phyloP scores from a whole-genome alignment of 177 flowering plant genomes.

The Tripterygium wilfordii region DNA sequence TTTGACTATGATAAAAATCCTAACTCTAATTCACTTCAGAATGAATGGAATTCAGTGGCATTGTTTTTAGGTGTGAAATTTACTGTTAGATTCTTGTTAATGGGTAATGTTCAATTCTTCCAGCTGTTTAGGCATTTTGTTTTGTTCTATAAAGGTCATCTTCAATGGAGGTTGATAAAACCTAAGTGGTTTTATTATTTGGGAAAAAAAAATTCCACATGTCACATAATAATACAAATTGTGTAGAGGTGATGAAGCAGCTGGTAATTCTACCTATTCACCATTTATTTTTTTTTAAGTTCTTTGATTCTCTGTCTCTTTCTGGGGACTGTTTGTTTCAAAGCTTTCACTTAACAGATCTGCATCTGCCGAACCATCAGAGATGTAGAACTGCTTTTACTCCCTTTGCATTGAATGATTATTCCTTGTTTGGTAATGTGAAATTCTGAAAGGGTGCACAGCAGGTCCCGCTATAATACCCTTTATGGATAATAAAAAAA shows the following conservation, averaged over 20 bases:
- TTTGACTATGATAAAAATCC: constrained; percentile 6
- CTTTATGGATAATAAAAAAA: too few relatives aligned
- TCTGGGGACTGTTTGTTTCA: constrained; percentile 8
- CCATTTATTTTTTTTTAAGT: too few relatives aligned
- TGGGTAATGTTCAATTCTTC: constrained; percentile 8
- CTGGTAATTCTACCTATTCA: constrained; percentile 16
- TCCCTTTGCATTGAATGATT: not conserved
- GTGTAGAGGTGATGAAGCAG: constrained; percentile 15
- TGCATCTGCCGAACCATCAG: too few relatives aligned
- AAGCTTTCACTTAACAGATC: too few relatives aligned
- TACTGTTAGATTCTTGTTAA: too few relatives aligned
- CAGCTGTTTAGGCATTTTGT: not conserved
- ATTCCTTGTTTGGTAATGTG: not conserved
- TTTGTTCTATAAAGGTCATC: constrained; percentile 5
- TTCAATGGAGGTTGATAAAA: constrained; percentile 7
- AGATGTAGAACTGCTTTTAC: too few relatives aligned
- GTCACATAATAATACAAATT: constrained; percentile 13
- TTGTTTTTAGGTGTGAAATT: too few relatives aligned
- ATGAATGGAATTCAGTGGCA: constrained; percentile 12
- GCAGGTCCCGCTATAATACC: too few relatives aligned
- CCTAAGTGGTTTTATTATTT: not conserved
- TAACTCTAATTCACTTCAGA: constrained; percentile 20
- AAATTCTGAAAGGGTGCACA: constrained; percentile 10
- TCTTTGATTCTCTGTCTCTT: constrained; percentile 7
- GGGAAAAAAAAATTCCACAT: constrained; percentile 17